These are phyloP conservation scores for Trichosporon sp. DNA, from an alignment of 1,284 basidiomycete genomes.

Conservation along the genomic window DNA sequence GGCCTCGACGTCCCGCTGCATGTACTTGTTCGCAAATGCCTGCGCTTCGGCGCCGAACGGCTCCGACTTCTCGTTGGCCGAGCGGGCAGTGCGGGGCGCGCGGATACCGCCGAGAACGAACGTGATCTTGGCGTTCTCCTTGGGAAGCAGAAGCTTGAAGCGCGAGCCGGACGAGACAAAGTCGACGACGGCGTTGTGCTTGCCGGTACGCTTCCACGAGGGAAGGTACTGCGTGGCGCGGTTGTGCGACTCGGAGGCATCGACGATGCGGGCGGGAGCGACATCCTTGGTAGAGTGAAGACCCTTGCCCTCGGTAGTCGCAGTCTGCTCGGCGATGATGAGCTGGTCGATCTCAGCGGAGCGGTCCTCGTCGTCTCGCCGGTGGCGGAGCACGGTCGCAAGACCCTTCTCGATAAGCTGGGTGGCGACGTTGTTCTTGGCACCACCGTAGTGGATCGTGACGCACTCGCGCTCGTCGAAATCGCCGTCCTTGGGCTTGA, in stretches of 20 bases:
- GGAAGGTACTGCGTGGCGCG: conserved; percentile 84
- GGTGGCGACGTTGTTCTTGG: conserved; percentile 82
- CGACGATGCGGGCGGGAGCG: conserved; percentile 67
- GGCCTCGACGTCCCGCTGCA: conserved; percentile 95
- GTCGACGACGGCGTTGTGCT: conserved; percentile 82
- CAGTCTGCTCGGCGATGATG: conserved; percentile 88
- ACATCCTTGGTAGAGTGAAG: conserved; percentile 92
- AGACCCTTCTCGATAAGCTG: conserved; percentile 91
- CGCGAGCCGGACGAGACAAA: conserved; percentile 91
- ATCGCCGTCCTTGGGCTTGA: conserved; percentile 88
- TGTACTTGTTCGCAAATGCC: conserved; percentile 77
- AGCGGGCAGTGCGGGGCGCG: conserved; percentile 78
- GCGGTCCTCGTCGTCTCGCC: conserved; percentile 90
- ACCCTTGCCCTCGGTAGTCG: conserved; percentile 75
- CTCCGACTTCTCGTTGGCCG: conserved; percentile 81
- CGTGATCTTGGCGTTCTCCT: conserved; percentile 87
- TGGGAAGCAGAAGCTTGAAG: conserved; percentile 89
- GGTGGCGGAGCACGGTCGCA: conserved; percentile 86
- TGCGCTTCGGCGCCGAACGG: conserved; percentile 82
- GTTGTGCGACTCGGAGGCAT: conserved; percentile 81
- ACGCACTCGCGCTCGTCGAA: conserved; percentile 90
- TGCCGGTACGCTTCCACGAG: conserved; percentile 85
- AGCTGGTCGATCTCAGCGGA: conserved; percentile 93
- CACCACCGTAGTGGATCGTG: conserved; percentile 79
- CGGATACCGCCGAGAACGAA: conserved; percentile 85